phyloP scores from a whole-genome alignment of 768 basidiomycete species.

The Termitomyces sp. region DNA sequence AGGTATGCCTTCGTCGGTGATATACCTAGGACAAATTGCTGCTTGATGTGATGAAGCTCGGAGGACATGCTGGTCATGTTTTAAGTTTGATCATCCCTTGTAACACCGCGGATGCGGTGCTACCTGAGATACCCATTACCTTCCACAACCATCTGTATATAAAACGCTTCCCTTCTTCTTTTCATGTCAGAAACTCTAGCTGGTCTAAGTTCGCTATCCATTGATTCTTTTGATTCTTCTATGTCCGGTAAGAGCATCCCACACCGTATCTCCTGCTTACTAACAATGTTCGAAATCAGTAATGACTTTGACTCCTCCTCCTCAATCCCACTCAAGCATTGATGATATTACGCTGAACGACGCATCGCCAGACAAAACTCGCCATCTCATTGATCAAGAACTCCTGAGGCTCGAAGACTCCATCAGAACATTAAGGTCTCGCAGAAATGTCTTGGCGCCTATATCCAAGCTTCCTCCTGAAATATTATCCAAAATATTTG shows the following conservation, averaged over 20 bases:
- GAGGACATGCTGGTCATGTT: slow-evolving; percentile 29
- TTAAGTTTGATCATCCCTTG: slow-evolving; percentile 1
- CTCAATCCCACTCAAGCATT: slow-evolving; percentile 5
- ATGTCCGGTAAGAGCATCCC: slow-evolving; percentile 13
- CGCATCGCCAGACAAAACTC: slow-evolving; percentile 15
- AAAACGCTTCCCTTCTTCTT: neutral
- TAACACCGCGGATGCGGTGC: slow-evolving; percentile 1
- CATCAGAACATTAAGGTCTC: slow-evolving; percentile 27
- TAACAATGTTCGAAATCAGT: slow-evolving; percentile 2
- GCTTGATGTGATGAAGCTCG: slow-evolving; percentile 62
- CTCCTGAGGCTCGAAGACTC: slow-evolving; percentile 25
- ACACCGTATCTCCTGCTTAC: neutral
- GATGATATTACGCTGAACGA: slow-evolving; percentile 11
- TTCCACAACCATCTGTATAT: slow-evolving; percentile 6
- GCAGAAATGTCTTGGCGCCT: slow-evolving; percentile 30
- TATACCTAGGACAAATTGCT: slow-evolving; percentile 71
- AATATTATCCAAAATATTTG: slow-evolving; percentile 33
- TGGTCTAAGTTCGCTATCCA: slow-evolving; percentile 22
- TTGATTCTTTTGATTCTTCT: slow-evolving; percentile 1
- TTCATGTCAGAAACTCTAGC: slow-evolving; percentile 20
- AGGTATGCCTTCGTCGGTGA: neutral
- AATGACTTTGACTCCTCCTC: slow-evolving; percentile 14
- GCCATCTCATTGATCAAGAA: slow-evolving; percentile 30
- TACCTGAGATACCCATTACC: neutral
- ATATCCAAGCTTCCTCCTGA: slow-evolving; percentile 37